Conservation (phyloP, 352 stramenopile genomes). For the Halophytophthora batemanensis region DNA sequence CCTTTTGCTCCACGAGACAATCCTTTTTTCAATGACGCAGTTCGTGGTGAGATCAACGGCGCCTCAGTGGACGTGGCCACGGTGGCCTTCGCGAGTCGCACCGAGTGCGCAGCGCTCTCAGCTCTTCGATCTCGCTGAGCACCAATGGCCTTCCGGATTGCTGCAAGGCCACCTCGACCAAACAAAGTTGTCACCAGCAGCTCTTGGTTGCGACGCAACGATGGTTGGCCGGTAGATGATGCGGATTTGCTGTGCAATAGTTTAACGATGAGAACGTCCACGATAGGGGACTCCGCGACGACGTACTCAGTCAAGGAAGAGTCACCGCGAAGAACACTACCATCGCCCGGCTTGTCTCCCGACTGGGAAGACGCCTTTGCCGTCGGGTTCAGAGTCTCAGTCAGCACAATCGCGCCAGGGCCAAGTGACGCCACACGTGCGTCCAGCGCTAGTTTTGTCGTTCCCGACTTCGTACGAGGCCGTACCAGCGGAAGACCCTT, state of each 20-base stretch:
- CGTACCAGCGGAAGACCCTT: background rate
- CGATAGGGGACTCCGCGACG: constrained; percentile 37
- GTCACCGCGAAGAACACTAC: no score
- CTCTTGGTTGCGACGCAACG: constrained; percentile 15
- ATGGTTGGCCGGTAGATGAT: background rate
- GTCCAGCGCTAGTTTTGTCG: constrained; percentile 27
- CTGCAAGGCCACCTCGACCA: constrained; percentile 30
- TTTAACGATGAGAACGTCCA: constrained; percentile 28
- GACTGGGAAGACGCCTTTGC: background rate
- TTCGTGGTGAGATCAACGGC: background rate
- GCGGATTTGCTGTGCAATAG: constrained; percentile 25
- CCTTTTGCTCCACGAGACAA: no score
- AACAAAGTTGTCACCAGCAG: constrained; percentile 27
- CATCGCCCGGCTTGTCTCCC: no score
- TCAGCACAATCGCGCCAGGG: constrained; percentile 31
- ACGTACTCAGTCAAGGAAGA: constrained; percentile 38
- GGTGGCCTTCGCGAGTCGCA: constrained; percentile 22
- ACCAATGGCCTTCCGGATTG: constrained; percentile 21
- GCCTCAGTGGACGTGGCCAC: constrained; percentile 1
- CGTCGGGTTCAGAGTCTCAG: constrained; percentile 18
- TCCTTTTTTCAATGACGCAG: constrained; percentile 4
- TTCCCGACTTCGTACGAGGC: constrained; percentile 5
- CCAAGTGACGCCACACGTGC: constrained; percentile 39
- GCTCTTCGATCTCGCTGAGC: constrained; percentile 27
- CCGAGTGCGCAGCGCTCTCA: constrained; percentile 19